Base-by-base conservation (phyloP, 73 alveolate genomes). In the Symbiodinium natans region DNA sequence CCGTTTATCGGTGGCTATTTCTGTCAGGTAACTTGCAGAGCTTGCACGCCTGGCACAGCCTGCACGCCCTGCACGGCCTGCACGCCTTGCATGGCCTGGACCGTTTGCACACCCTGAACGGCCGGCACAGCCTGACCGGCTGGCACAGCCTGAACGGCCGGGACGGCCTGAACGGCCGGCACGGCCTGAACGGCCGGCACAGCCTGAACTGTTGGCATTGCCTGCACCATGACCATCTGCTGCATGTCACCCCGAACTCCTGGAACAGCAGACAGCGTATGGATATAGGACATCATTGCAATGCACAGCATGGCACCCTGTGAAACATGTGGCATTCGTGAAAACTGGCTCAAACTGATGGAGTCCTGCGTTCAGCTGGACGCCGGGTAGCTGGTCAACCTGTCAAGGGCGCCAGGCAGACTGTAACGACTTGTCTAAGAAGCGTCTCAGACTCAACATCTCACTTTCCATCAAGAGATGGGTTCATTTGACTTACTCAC, bases 91-190 rank as follows among this genome's bases (percentile, higher is more conserved):
- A 46, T 46, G 59, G 59, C 59, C 59, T 46, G 59, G 59, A 46
- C 59, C 13, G 21, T 13, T 46, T 46, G 59, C 21, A 46, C 59
- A 9, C 21, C 59, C 59, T 46, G 59, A 13, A 46, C 59, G 6
- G 21, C 59, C 6, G 59, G 80, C 80, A 63, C 36, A 63, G 80
- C 38, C 80, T 63, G 80, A n/a, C 19, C 80, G 27, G 80, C 33
- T 11, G 77, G 77, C 77, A 52, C 68, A 52, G 71, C 71, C 71
- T 52, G 71, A 21, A 6, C 71, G 71, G 71, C 71, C 3, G 71
- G 71, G n/a, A 63, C 27, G 36, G 80, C 80, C 80, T 63, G 80
- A 29, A 63, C 80, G 80, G 80, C 80, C 33, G 80, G 80, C 80
- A 63, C 27, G 27, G 80, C 80, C 33, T 25, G 80, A 25, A 63